Percentiles rank a stretch among this genome's conserved stretches.
Evolutionary conservation across 441 rosid genomes (phyloP).

Genomic region (Geranium incanum): DNA sequence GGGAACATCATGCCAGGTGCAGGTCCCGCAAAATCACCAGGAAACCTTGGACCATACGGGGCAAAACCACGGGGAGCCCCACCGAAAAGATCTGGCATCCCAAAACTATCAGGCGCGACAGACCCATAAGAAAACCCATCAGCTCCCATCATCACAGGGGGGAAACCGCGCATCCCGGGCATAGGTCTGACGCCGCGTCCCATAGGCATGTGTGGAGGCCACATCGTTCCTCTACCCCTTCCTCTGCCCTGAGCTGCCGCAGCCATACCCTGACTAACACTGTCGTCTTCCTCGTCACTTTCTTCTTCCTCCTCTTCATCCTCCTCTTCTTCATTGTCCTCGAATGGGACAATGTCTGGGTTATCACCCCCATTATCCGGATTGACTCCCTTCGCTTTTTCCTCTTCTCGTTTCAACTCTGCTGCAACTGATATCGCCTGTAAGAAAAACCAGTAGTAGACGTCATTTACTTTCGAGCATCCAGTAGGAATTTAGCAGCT

Average conservation of each 20-base stretch:
- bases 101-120: slow-evolving; percentile 55
- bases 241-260: slow-evolving; percentile 70
- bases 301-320: slow-evolving; percentile 69
- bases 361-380: slow-evolving; percentile 66
- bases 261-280: slow-evolving; percentile 24
- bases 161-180: slow-evolving; percentile 79
- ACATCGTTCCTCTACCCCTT: slow-evolving; percentile 89
- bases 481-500: not conserved
- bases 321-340: slow-evolving; percentile 97
- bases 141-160: slow-evolving; percentile 74
- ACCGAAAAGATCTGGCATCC: slow-evolving; percentile 78
- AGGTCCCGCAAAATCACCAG: slow-evolving; percentile 79
- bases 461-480: slow-evolving; percentile 12
- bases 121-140: slow-evolving; percentile 75
- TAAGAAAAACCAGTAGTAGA: slow-evolving; percentile 18
- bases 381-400: slow-evolving; percentile 87
- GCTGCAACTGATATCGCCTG: slow-evolving; percentile 86
- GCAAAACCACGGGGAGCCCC: slow-evolving; percentile 71
- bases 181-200: slow-evolving; percentile 77
- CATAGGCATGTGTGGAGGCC: slow-evolving; percentile 85
- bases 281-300: slow-evolving; percentile 78
- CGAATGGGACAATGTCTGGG: slow-evolving; percentile 97
- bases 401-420: slow-evolving; percentile 92
- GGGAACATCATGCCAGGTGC: slow-evolving; percentile 87
- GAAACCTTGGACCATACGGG: slow-evolving; percentile 80